These are phyloP conservation scores for Exophiala sp. DNA, from an alignment of 2,329 filamentous ascomycete genomes.

Conservation along the genomic window DNA sequence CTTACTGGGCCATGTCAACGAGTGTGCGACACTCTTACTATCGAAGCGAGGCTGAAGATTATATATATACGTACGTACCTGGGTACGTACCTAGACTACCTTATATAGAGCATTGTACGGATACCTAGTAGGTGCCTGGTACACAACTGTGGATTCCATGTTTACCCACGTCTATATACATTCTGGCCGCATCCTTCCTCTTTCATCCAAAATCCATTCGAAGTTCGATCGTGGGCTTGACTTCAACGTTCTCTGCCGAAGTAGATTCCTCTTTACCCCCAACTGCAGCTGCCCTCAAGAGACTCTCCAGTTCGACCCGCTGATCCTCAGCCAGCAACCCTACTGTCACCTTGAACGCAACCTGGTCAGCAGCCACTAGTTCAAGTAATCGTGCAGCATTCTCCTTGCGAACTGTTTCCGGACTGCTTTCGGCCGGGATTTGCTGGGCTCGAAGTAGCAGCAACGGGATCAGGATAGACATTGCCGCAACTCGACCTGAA, in stretches of 20 bases:
- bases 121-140: no score
- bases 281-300: constrained; percentile 62
- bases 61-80: no score
- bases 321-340: constrained; percentile 63
- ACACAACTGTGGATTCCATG: no score
- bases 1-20: no score
- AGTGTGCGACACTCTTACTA: no score
- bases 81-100: no score
- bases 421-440: constrained; percentile 46
- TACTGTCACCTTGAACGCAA: constrained; percentile 68
- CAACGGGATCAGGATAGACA: constrained; percentile 70
- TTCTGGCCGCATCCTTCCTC: not conserved
- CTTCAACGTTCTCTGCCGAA: constrained; percentile 47
- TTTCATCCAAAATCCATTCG: constrained; percentile 81
- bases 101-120: no score
- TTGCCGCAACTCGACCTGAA: constrained; percentile 43
- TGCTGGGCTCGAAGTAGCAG: constrained; percentile 66
- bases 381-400: constrained; percentile 73
- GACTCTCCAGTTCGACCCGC: constrained; percentile 71
- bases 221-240: constrained; percentile 74
- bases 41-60: no score
- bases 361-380: constrained; percentile 68
- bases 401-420: constrained; percentile 55
- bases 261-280: constrained; percentile 39
- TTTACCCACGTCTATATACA: no score